Conservation (phyloP, 345 rosid genomes). For the Kandelia obovata region DNA sequence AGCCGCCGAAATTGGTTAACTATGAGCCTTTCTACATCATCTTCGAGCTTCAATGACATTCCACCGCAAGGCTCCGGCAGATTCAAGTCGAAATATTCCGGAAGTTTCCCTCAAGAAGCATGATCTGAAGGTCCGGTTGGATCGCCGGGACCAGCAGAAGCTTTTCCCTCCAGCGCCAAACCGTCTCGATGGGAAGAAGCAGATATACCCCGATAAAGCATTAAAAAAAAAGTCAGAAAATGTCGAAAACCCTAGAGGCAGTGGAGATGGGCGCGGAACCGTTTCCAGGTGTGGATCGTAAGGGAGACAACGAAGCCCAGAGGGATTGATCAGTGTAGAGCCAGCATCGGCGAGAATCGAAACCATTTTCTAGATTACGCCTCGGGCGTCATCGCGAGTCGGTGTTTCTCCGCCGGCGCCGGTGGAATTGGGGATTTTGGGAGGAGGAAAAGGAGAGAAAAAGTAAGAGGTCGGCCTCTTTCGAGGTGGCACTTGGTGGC, state of each 20-base stretch:
- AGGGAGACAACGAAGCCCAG: conserved; percentile 63
- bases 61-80: conserved; percentile 1
- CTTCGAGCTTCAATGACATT: conserved; percentile 40
- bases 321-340: conserved; percentile 57
- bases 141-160: conserved; percentile 53
- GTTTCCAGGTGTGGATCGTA: conserved; percentile 37
- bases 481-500: conserved; percentile 38
- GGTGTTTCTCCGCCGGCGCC: background rate
- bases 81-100: conserved; percentile 51
- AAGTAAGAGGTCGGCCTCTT: conserved; percentile 43
- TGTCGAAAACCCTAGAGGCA: conserved; percentile 4
- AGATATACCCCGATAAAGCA: conserved; percentile 33
- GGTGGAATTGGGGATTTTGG: conserved; percentile 42
- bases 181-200: conserved; percentile 34
- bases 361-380: conserved; percentile 42
- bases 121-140: conserved; percentile 56
- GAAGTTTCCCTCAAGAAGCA: conserved; percentile 79
- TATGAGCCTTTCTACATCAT: conserved; percentile 67
- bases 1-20: conserved; percentile 75
- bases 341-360: conserved; percentile 69
- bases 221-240: no score
- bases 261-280: conserved; percentile 60
- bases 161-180: conserved; percentile 36
- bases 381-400: background rate
- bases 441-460: conserved; percentile 31